Evolutionary conservation across 1,139 yeast species (phyloP), one percentile per base, ranked within the genome.

Genomic region (Saccharomyces hybrid): DNA sequence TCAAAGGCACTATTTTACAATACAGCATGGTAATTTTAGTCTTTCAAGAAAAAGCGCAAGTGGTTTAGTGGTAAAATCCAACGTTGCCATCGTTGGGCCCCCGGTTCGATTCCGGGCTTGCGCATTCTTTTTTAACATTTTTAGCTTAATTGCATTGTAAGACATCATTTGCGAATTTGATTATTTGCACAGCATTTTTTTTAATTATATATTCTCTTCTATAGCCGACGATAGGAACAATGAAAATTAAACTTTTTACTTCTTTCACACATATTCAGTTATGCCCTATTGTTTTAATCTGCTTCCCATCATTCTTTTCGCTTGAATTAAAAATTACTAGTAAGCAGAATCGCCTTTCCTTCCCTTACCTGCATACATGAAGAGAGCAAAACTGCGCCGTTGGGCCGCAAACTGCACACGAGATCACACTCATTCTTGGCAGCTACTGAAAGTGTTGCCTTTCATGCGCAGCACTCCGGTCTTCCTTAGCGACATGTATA

Each of bases 41-140:
- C 30, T 1, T 7, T 4, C 34, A 31, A 31, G 4, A 31, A 31
- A 31, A 1, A 38, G 44, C 44, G 44, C 44, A 38, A 38, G 44
- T 38, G 44, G 44, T 38, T 38, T 38, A 38, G 44, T 38, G 44
- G 44, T 38, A 38, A 38, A 38, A 38, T 38, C 44, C 44, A 38
- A 38, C 44, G 44, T 38, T 38, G 44, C 44, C 44, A 38, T 38
- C 44, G 44, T 38, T 38, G 44, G 44, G 44, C 44, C 44, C 44
- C 44, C 44, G 44, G 44, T 38, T 38, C 44, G 44, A 38, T 38
- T 38, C 44, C 44, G 44, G 44, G 44, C 44, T 38, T 38, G 44
- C 44, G 44, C 44, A 34, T 8, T 34, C 16, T 34, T 34, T 7
- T 14, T n/a, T 2, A 2, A n/a, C 13, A 11, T 2, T 4, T 7